Percentiles rank a stretch among this genome's conserved stretches.
phyloP scores from a whole-genome alignment of 768 basidiomycete species.

The Phanerochaete carnosa region DNA sequence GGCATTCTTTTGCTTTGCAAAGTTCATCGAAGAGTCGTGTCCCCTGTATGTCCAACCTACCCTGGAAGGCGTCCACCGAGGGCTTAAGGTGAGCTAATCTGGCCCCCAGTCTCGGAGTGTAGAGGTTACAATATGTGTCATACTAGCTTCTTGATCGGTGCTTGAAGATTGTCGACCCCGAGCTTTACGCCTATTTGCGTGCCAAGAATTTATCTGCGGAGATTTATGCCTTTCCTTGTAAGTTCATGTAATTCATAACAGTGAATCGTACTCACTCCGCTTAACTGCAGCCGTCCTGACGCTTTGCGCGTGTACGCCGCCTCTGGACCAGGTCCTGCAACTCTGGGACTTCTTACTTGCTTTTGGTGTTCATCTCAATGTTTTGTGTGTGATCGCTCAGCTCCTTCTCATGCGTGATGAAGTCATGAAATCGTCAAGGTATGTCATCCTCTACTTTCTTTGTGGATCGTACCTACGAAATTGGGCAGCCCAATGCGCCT shows the following conservation, averaged over 20 bases:
- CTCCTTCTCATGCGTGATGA: slow-evolving; percentile 86
- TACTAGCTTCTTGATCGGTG: slow-evolving; percentile 89
- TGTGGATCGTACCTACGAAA: background rate
- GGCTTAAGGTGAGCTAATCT: slow-evolving; percentile 69
- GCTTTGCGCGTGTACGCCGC: slow-evolving; percentile 94
- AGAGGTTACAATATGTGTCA: background rate
- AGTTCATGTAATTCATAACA: slow-evolving; percentile 26
- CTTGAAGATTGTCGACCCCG: slow-evolving; percentile 86
- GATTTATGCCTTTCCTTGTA: slow-evolving; percentile 96
- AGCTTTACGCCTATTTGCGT: slow-evolving; percentile 75
- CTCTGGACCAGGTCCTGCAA: slow-evolving; percentile 89
- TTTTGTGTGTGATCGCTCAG: slow-evolving; percentile 96
- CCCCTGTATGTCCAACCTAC: slow-evolving; percentile 98
- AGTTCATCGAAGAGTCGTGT: slow-evolving; percentile 93
- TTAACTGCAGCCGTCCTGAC: slow-evolving; percentile 75
- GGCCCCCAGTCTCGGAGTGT: background rate
- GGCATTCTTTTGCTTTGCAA: slow-evolving; percentile 94
- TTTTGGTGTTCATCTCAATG: slow-evolving; percentile 94
- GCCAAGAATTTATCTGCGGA: slow-evolving; percentile 93
- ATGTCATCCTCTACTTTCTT: background rate
- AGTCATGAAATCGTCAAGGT: slow-evolving; percentile 87
- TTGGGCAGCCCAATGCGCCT: slow-evolving; percentile 83
- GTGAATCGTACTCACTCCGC: background rate
- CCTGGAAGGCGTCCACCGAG: slow-evolving; percentile 91
- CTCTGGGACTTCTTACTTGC: slow-evolving; percentile 98